A percentile compares a stretch with the other conserved stretches of the same genome.
Conservation (phyloP, 208 protist species). For the Trypanosoma grayi region DNA sequence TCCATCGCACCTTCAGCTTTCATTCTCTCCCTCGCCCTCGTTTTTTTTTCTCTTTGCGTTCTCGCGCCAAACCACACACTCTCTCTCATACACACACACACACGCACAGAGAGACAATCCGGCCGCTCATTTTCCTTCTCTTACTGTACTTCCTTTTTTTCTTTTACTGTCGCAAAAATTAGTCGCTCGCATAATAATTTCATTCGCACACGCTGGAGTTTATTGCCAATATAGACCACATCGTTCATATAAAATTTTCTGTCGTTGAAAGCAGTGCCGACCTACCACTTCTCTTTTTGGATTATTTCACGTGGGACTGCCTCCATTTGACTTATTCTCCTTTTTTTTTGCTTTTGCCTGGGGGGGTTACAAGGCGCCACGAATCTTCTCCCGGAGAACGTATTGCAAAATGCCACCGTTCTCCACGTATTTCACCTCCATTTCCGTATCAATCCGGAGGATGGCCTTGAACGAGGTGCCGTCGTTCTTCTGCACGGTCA, state of each 20-base stretch:
- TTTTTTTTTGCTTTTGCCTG: conserved; percentile 1
- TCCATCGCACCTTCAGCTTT: not conserved
- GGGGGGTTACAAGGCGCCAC: conserved; percentile 19
- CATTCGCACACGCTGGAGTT: too few species aligned
- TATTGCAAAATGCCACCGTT: conserved; percentile 94
- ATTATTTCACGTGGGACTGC: not conserved
- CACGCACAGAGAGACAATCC: too few species aligned
- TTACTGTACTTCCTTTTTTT: too few species aligned
- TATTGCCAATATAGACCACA: too few species aligned
- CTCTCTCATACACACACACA: too few species aligned
- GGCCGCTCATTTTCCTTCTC: too few species aligned
- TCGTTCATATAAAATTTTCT: too few species aligned
- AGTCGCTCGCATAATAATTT: too few species aligned
- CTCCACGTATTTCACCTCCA: conserved; percentile 94
- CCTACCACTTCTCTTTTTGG: not conserved
- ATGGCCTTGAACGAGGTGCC: conserved; percentile 86
- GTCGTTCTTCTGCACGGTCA: conserved; percentile 81
- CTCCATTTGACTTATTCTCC: not conserved
- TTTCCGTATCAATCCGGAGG: conserved; percentile 93
- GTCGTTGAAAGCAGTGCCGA: too few species aligned
- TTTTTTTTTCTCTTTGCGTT: not conserved
- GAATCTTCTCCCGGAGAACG: conserved; percentile 81
- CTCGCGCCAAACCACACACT: too few species aligned
- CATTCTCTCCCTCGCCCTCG: not conserved
- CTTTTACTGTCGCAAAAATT: too few species aligned